Evolutionary conservation across 2,329 filamentous ascomycete species (phyloP).

Genomic region (Phaeosphaeria sp.): DNA sequence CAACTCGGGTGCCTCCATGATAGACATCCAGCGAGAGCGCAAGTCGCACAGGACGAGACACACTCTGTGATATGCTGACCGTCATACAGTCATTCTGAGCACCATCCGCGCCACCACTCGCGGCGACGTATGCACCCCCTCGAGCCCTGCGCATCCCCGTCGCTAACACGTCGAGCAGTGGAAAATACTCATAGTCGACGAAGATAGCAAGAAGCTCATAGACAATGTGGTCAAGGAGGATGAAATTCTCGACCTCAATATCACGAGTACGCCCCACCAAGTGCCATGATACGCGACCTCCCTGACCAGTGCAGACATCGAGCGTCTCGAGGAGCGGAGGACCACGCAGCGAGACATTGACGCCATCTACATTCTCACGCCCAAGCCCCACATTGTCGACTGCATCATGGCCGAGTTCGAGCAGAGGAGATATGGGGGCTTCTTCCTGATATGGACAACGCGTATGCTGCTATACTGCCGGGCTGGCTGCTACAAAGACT

Average conservation of each 20-base stretch:
- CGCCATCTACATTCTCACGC: constrained; percentile 89
- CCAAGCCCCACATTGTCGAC: constrained; percentile 86
- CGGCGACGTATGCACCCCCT: constrained; percentile 71
- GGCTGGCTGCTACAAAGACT: constrained; percentile 1
- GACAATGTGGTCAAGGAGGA: constrained; percentile 93
- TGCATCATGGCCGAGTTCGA: constrained; percentile 94
- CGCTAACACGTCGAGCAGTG: constrained; percentile 66
- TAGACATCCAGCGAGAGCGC: constrained; percentile 84
- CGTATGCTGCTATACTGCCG: constrained; percentile 44
- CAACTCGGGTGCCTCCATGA: constrained; percentile 68
- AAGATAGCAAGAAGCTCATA: constrained; percentile 80
- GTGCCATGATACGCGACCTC: not conserved
- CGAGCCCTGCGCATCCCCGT: constrained; percentile 15
- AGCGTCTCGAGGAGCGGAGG: constrained; percentile 87
- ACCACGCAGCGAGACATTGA: constrained; percentile 88
- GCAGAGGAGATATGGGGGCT: constrained; percentile 77
- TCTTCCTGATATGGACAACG: constrained; percentile 85
- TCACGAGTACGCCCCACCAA: constrained; percentile 74
- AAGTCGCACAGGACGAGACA: constrained; percentile 14
- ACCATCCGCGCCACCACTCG: constrained; percentile 79
- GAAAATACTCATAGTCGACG: constrained; percentile 95
- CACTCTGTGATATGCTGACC: constrained; percentile 1
- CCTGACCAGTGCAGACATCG: constrained; percentile 74
- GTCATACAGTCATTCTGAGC: constrained; percentile 69
- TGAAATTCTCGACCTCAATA: constrained; percentile 95